Base-by-base conservation (phyloP, 805 yeast genomes). In the Zygotorulaspora chibaensis region DNA sequence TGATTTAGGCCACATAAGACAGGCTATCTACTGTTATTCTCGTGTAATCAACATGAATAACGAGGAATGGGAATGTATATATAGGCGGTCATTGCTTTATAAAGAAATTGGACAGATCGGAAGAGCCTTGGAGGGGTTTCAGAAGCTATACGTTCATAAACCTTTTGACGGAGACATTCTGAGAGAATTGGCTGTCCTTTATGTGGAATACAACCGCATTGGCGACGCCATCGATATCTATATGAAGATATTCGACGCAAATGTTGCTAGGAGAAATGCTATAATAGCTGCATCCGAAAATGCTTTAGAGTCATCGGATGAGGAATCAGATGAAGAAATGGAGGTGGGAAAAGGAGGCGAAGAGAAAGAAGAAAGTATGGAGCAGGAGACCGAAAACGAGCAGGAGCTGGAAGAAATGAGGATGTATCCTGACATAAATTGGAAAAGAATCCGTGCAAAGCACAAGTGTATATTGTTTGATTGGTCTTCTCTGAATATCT, bases 401-500 rank as follows among this genome's bases (percentile, higher is more conserved):
- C 56, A 46, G 5, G 50, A 47, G 16, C 37, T 43, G 7, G 65
- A 60, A 35, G 65, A 60, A n/a, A 54, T 50, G 55, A 49, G 53
- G 42, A 13, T 51, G 41, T 62, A 53, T 35, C 64, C 67, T 0
- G 55, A 56, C 31, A 47, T 62, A 6, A 56, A 59, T 40, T 58
- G 65, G 62, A 59, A 55, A 52, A 60, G 56, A 40, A 58, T 58
- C 33, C 57, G 55, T 35, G 51, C 47, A 25, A 59, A 61, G 34
- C 59, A 58, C 36, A 58, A 56, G 34, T 73, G 75, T 46, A 71
- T 87, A 1, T 63, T 65, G 17, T 93, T 91, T 62, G 88, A 81
- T 40, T 93, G 96, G 95, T 84, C 95, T 0, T 90, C 87, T 48
- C 71, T 91, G 39, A 91, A 93, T 57, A 87, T 88, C 48, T 69